A percentile compares a stretch with the other conserved stretches of the same genome.
phyloP scores from a whole-genome alignment of 371 early-diverging fungal species.

The Coemansia sp. region DNA sequence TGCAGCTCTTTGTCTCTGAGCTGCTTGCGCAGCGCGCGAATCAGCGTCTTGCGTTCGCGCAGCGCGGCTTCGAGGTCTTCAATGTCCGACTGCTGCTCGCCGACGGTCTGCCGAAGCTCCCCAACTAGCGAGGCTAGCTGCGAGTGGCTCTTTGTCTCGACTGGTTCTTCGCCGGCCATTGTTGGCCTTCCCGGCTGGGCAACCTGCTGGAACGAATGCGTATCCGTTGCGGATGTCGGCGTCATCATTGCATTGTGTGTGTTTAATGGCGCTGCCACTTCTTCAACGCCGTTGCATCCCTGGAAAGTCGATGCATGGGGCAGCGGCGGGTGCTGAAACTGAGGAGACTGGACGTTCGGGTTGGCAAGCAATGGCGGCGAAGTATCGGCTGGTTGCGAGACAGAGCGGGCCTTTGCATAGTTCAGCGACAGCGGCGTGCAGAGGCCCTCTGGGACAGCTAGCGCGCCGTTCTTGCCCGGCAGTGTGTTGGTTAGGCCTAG shows the following conservation, averaged over 20 bases:
- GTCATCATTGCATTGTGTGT: constrained; percentile 1
- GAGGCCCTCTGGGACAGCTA: neutral
- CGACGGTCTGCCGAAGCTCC: constrained; percentile 18
- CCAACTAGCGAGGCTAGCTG: neutral
- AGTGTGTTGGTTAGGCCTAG: neutral
- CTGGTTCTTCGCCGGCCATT: neutral
- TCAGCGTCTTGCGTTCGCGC: constrained; percentile 21
- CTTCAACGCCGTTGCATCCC: neutral
- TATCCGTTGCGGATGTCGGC: neutral
- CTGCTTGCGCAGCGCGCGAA: constrained; percentile 30
- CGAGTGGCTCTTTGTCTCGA: constrained; percentile 2
- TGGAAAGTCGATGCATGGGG: too few relatives aligned
- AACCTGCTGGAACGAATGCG: neutral
- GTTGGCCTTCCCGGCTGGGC: neutral
- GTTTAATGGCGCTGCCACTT: neutral
- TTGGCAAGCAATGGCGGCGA: neutral
- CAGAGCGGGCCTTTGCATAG: neutral
- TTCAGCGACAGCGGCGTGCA: constrained; percentile 13
- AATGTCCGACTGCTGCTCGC: constrained; percentile 30
- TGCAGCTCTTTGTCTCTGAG: constrained; percentile 29
- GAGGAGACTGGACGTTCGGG: neutral
- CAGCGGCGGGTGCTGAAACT: too few relatives aligned
- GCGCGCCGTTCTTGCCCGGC: neutral
- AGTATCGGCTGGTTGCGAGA: neutral
- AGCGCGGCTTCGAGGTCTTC: constrained; percentile 25